A percentile compares a stretch with the other conserved stretches of the same genome.
Conservation (phyloP, 2,329 filamentous ascomycete species). For the Cladosporium sp. region DNA sequence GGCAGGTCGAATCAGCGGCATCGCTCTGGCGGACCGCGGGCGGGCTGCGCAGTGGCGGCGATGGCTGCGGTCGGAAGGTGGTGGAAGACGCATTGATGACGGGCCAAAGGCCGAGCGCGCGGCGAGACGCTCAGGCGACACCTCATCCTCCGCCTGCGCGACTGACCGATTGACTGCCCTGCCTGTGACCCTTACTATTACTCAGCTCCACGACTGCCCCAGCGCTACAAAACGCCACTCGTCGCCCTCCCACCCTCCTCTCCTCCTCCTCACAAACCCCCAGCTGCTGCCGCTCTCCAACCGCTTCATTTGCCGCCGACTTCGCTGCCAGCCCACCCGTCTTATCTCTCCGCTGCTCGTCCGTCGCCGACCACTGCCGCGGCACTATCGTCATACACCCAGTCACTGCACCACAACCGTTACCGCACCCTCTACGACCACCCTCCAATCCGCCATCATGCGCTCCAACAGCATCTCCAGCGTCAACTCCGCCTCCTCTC, state of each 20-base stretch:
- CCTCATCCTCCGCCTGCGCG: slow-evolving; percentile 1
- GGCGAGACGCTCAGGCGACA: slow-evolving; percentile 6
- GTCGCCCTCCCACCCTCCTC: background rate
- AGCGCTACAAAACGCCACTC: slow-evolving; percentile 4
- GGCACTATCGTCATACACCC: too few species aligned
- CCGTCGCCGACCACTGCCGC: too few species aligned
- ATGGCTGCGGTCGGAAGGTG: background rate
- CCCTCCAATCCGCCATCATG: slow-evolving; percentile 26
- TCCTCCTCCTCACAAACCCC: background rate
- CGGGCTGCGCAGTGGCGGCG: background rate
- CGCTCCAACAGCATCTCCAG: slow-evolving; percentile 39
- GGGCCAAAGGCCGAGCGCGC: background rate
- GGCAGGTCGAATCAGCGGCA: background rate
- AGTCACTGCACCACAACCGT: background rate
- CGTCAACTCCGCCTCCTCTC: slow-evolving; percentile 33
- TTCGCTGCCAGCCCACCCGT: too few species aligned
- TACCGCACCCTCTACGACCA: background rate
- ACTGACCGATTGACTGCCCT: background rate
- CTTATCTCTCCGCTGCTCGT: too few species aligned
- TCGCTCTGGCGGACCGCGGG: background rate
- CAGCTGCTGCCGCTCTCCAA: slow-evolving; percentile 7
- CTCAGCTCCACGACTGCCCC: background rate
- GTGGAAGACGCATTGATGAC: background rate
- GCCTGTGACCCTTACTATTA: slow-evolving; percentile 5
- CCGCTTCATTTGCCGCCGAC: background rate